phyloP scores from a whole-genome alignment of 2,329 filamentous ascomycete species.

The Pseudogymnoascus sp. region DNA sequence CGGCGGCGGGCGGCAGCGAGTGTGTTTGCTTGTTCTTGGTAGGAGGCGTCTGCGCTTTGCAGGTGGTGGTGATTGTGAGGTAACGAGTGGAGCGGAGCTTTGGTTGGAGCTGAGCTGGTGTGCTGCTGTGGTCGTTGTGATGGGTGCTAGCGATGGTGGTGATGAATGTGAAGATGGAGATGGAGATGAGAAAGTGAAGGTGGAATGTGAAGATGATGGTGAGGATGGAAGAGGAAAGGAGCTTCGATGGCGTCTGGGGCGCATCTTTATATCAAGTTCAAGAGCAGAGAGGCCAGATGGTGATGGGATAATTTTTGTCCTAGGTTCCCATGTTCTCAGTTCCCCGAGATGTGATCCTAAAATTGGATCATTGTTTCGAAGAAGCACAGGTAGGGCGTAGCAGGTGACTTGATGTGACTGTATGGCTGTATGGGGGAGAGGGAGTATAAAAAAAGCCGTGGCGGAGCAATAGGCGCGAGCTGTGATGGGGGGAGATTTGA shows the following conservation, averaged over 20 bases:
- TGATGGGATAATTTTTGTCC: not conserved
- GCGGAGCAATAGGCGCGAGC: not conserved
- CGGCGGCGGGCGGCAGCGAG: not conserved
- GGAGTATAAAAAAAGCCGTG: not conserved
- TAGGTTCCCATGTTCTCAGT: not conserved
- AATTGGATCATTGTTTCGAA: not conserved
- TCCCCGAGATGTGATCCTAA: not conserved
- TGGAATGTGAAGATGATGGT: constrained; percentile 11
- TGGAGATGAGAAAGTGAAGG: constrained; percentile 15
- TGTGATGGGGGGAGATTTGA: not conserved
- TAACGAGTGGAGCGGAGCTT: not conserved
- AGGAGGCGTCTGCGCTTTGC: not conserved
- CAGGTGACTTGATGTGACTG: not conserved
- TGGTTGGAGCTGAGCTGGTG: not conserved
- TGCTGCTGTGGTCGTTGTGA: not conserved
- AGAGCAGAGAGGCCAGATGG: not conserved
- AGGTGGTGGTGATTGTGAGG: not conserved
- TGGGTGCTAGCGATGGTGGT: not conserved
- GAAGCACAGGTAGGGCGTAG: not conserved
- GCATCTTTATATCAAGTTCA: not conserved
- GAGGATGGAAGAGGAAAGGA: not conserved
- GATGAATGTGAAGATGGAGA: not conserved
- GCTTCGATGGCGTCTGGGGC: not conserved
- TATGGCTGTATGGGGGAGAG: not conserved
- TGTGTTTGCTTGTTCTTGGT: not conserved